Evolutionary conservation across 164 flowering plant genomes (phyloP).

Genomic region (Santalum album): DNA sequence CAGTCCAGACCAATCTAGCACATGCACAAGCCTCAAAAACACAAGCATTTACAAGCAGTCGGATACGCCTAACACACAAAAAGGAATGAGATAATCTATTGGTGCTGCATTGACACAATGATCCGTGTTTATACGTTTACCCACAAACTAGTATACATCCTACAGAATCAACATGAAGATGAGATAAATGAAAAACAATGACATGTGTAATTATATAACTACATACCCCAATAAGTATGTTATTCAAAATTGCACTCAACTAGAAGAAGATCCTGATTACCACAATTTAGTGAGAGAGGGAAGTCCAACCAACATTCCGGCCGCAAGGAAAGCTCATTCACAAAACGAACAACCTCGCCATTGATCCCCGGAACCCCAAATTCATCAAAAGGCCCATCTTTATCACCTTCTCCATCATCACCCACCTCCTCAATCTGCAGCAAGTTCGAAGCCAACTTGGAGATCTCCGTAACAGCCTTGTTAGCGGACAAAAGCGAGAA

Average conservation of each 20-base stretch:
- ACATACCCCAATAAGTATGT: not conserved
- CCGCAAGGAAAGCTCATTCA: conserved; percentile 23
- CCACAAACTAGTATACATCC: too few relatives aligned
- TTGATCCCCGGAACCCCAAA: conserved; percentile 24
- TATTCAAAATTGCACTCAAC: not conserved
- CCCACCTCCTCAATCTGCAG: conserved; percentile 15
- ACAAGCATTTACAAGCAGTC: too few relatives aligned
- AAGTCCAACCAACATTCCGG: conserved; percentile 50
- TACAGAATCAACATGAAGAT: too few relatives aligned
- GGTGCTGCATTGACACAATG: too few relatives aligned
- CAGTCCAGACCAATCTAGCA: too few relatives aligned
- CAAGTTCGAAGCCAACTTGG: conserved; percentile 36
- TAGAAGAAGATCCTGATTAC: conserved; percentile 10
- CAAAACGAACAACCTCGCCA: conserved; percentile 42
- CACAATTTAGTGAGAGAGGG: conserved; percentile 27
- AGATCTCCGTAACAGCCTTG: conserved; percentile 33
- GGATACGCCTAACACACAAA: too few relatives aligned
- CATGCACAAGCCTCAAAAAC: too few relatives aligned
- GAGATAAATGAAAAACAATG: too few relatives aligned
- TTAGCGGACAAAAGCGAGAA: conserved; percentile 28
- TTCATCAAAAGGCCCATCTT: conserved; percentile 10
- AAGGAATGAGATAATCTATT: too few relatives aligned
- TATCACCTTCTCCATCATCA: conserved; percentile 8
- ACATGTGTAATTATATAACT: too few relatives aligned
- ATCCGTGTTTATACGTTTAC: too few relatives aligned